Base-by-base conservation (phyloP, 495 filamentous ascomycete genomes). In the Evernia prunastri region DNA sequence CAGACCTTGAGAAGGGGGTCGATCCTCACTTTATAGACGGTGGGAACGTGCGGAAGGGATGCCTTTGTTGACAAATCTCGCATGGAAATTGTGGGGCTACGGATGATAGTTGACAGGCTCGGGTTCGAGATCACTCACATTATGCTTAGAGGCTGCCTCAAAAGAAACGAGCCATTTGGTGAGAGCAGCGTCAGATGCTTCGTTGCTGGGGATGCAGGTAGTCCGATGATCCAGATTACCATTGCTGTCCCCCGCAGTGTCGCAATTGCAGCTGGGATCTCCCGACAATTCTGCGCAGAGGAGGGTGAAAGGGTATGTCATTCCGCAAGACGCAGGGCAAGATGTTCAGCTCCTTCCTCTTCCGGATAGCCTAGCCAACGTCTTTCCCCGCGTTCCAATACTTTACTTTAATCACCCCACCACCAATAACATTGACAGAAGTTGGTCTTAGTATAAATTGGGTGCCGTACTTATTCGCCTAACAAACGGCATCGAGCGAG, bases 221-320 rank as follows among this genome's bases (percentile, higher is more conserved):
- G 20, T 23, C 36, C 47, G 20, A 23, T 57, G 49, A 66, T 56
- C 25, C 39, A 47, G 18, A 27, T 49, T 20, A 61, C 58, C 2
- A 25, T 63, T 37, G 64, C 64, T 27, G 31, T 64, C 5, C 29
- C 47, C 33, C 58, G 61, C 29, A 69, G 73, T 13, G 65, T 66
- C 35, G 42, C 47, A 20, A 40, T 54, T 37, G 69, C 64, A 17
- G 67, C 29, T 20, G 70, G 71, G 9, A 36, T 69, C 35, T 37
- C 45, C 35, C 33, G 43, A 31, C 70, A 73, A 31, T 9, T 65
- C 10, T 57, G 61, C 25, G 58, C 58, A 25, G 66, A 65, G 54
- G 54, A 58, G 37, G 60, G 40, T 15, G 60, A 62, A 35, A 54
- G 36, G 12, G 45, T 31, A 25, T n/a, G 7, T 47, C n/a, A 47